Percentiles rank a stretch among this genome's conserved stretches.
phyloP scores from a whole-genome alignment of 768 basidiomycete species.

The Phaffia australis region DNA sequence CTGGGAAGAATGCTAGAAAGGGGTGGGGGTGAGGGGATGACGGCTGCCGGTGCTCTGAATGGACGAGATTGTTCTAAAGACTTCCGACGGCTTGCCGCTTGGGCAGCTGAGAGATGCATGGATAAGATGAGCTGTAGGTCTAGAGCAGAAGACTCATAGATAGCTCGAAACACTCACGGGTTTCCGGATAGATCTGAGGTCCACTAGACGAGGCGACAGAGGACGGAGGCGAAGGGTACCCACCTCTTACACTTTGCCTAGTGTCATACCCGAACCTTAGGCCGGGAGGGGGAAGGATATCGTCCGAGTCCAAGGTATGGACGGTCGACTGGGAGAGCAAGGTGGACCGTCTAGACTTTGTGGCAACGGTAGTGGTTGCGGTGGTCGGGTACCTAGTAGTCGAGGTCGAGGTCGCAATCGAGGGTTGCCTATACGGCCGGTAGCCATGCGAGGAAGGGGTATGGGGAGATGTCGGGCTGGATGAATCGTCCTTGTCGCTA shows the following conservation, averaged over 20 bases:
- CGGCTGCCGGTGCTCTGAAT: neutral
- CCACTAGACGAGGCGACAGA: slow-evolving; percentile 20
- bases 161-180: neutral
- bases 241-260: neutral
- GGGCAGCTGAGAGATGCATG: neutral
- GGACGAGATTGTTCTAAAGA: slow-evolving; percentile 3
- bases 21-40: neutral
- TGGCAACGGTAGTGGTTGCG: slow-evolving; percentile 8
- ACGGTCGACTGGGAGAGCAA: slow-evolving; percentile 15
- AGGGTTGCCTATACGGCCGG: slow-evolving; percentile 1
- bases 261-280: neutral
- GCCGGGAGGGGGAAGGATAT: slow-evolving; percentile 17
- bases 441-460: neutral
- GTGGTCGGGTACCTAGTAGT: slow-evolving; percentile 5
- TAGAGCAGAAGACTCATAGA: too few relatives aligned
- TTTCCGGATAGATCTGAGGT: slow-evolving; percentile 23
- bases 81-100: slow-evolving; percentile 12
- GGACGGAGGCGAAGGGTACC: slow-evolving; percentile 16
- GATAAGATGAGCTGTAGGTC: too few relatives aligned
- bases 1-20: slow-evolving; percentile 14
- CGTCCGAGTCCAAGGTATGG: slow-evolving; percentile 11
- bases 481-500: too few relatives aligned
- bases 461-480: neutral
- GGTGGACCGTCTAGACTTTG: slow-evolving; percentile 24
- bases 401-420: slow-evolving; percentile 3